Evolutionary conservation across 768 basidiomycete genomes (phyloP), one percentile per base, ranked within the genome.

Genomic region (Leccinum subtestaceum): DNA sequence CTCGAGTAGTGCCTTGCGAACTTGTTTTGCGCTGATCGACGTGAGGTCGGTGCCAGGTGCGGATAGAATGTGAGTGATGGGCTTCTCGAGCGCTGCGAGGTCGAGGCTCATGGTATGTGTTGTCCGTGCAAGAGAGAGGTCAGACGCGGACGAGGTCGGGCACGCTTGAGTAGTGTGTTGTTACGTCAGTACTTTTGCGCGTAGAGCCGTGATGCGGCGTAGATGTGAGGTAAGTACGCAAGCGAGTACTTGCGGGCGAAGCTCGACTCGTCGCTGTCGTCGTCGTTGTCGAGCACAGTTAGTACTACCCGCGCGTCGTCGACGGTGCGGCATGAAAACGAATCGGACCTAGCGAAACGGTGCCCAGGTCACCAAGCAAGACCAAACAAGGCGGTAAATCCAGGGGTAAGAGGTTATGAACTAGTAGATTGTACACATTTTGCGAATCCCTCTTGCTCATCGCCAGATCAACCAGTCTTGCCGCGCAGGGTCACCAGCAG

Each of bases 11-110:
- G 85, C 83, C 68, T 88, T 88, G 63, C 95, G 85, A 66, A 97
- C 93, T 74, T 86, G 86, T 76, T 93, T 96, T 49, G 93, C 94
- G 70, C 86, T 90, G 73, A 94, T 91, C 49, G 87, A 89, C 49
- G 78, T 61, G 66, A 94, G 80, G 78, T 94, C 89, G 50, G 83
- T 87, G 50, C 84, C 86, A 3, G 92, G 92, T 19, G 87, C 86
- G 31, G 83, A 79, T 53, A 94, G 84, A 70, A 94, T 91, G 59
- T 78, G 75, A 63, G 78, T 80, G 68, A 94, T 87, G 59, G 76
- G 79, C 12, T 81, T 79, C 72, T 85, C 82, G 63, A 91, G 79
- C 58, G 78, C 73, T 60, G 70, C 65, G 50, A 85, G 75, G 68
- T 87, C 79, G 67, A 83, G 77, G 60, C 68, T 67, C 86, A 87